Conservation (phyloP, 192 early-diverging fungal genomes). For the Glomus cerebriforme region DNA sequence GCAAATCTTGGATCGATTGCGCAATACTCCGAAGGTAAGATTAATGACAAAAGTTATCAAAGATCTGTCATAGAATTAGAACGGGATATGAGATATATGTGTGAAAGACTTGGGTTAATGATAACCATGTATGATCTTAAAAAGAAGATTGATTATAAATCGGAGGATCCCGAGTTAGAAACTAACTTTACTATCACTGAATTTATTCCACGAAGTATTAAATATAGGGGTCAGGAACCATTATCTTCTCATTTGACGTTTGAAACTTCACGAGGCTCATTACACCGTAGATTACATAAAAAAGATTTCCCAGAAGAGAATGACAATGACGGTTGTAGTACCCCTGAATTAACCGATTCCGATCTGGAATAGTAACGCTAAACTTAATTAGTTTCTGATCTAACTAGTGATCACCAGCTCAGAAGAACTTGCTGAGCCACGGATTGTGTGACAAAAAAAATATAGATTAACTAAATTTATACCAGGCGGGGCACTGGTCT, state of each 20-base stretch:
- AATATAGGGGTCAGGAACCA: background rate
- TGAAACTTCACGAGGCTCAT: background rate
- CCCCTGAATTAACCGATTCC: no score
- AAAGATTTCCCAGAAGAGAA: background rate
- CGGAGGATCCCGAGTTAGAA: background rate
- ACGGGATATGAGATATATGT: slow-evolving; percentile 5
- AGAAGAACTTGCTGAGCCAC: no score
- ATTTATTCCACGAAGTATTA: background rate
- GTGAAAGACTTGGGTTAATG: slow-evolving; percentile 4
- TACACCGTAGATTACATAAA: background rate
- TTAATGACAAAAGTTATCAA: slow-evolving; percentile 2
- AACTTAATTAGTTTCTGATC: no score
- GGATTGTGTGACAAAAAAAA: no score
- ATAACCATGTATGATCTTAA: background rate
- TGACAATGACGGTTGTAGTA: no score
- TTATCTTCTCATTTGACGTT: slow-evolving; percentile 2
- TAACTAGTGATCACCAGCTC: no score
- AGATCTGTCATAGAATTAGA: background rate
- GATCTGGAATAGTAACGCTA: no score
- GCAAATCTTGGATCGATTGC: background rate
- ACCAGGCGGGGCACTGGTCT: no score
- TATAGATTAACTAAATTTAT: no score
- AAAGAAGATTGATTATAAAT: slow-evolving; percentile 6
- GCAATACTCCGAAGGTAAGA: slow-evolving; percentile 8
- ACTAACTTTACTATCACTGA: background rate